phyloP scores from a whole-genome alignment of 2,329 filamentous ascomycete species.

The Cytospora leucostoma region DNA sequence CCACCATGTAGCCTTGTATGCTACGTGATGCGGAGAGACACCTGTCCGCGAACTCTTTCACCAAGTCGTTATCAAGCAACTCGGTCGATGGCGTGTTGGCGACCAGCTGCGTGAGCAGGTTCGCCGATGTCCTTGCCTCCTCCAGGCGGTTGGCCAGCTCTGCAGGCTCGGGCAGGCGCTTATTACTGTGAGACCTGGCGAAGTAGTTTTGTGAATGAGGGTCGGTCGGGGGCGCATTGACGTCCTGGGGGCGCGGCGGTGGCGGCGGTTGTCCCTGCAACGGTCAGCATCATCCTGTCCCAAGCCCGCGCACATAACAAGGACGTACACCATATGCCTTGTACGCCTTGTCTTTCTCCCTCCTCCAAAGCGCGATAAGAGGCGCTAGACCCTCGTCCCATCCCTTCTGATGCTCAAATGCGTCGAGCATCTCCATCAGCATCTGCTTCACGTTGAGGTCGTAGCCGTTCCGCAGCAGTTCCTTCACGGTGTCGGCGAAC shows the following conservation, averaged over 20 bases:
- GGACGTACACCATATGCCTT: slow-evolving; percentile 52
- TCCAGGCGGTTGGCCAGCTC: slow-evolving; percentile 84
- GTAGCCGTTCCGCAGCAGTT: slow-evolving; percentile 68
- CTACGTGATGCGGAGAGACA: slow-evolving; percentile 79
- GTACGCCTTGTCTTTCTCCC: slow-evolving; percentile 72
- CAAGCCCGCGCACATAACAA: neutral
- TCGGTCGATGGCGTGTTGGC: slow-evolving; percentile 80
- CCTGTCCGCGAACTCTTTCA: slow-evolving; percentile 87
- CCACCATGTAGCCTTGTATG: slow-evolving; percentile 83
- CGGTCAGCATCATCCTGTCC: slow-evolving; percentile 23
- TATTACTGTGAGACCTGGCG: slow-evolving; percentile 51
- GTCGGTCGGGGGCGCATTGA: slow-evolving; percentile 47
- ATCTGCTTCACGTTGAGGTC: slow-evolving; percentile 83
- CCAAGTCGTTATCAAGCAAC: slow-evolving; percentile 79
- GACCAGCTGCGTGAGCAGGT: slow-evolving; percentile 87
- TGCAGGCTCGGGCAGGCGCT: slow-evolving; percentile 63
- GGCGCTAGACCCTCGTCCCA: slow-evolving; percentile 71
- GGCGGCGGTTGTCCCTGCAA: slow-evolving; percentile 32
- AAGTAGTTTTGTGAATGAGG: slow-evolving; percentile 59
- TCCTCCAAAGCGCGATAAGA: slow-evolving; percentile 85
- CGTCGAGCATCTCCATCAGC: slow-evolving; percentile 81
- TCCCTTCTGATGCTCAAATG: slow-evolving; percentile 70
- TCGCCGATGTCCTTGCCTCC: slow-evolving; percentile 87
- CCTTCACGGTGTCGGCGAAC: slow-evolving; percentile 75
- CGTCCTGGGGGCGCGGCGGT: slow-evolving; percentile 39